Base-by-base conservation (phyloP, 2,329 filamentous ascomycete species). In the Albifimbria verrucaria region DNA sequence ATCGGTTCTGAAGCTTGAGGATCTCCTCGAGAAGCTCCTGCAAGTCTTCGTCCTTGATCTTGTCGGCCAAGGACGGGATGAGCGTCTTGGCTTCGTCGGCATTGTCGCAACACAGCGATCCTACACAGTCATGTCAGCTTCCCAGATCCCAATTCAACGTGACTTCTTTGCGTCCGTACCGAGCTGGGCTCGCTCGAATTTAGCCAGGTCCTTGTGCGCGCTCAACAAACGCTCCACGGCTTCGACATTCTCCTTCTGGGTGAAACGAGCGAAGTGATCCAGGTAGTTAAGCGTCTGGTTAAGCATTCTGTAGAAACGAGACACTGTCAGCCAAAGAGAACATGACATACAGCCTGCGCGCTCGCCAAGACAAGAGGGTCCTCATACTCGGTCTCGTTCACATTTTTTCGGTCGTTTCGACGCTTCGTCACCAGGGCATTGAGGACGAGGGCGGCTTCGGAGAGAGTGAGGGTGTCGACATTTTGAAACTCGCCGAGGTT, bases 1-100 rank as follows among this genome's bases (percentile, higher is more conserved):
- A 72, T 56, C 67, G 62, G 55, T 69, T 72, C 62, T 81, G 78
- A 47, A 96, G 77, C 78, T 95, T 95, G 62, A 86, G 89, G 73
- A 97, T 88, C 76, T 99, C 92, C 66, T 96, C 87, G 53, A 99
- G 80, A 53, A 97, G 77, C 57, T 92, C 87, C 71, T 96, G 88
- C 58, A 99, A 75, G 61, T 96, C 90, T 32, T 91, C 89, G 68
- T 97, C 93, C 56, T 82, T 82, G 65, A 97, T 95, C 76, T 99
- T 99, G 71, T 92, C 87, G 62, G 86, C 81, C 49, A 99, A 73
- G 53, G 83, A 96, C 1, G 94, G 95, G 57, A 99, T 96, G 54
- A 99, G 80, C 9, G 91, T 96, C 76, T 96, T 97, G 55, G 94
- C 94, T 74, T 99, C 95, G 68, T 99, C 94, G 54, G 91, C 88